Evolutionary conservation across 192 early-diverging fungal genomes (phyloP), one percentile per base, ranked within the genome.

Genomic region (Backusella australiensis): DNA sequence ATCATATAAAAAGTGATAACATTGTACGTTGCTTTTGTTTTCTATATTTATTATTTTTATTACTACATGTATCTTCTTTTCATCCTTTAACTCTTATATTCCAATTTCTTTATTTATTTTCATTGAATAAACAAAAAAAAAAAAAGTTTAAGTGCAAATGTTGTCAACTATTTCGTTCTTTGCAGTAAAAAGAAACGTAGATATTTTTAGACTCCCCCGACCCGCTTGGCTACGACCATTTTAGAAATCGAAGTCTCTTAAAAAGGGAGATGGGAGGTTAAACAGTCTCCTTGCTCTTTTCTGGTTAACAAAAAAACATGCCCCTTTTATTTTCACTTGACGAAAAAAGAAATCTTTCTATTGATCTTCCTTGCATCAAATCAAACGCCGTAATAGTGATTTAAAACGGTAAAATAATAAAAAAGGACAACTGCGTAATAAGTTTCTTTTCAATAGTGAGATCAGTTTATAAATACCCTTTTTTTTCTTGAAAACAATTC

Each of bases 291-390:
- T 59, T 26, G 3, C 0, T 15, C 4, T 44, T 11, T 44, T 44
- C 4, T 49, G 17, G 46, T 49, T 4, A 19, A 49, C 15, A 49
- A 49, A 49, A 49, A n/a, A 49, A 49, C 46, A 19, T 8, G 1
- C 19, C 46, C 46, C 53, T 59, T 21, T 59, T 59, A 26, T 26
- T 21, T 32, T 59, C 53, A 11, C 53, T 59, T 59, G 12, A 63
- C 21, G 21, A 63, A 63, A 63, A 63, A 63, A 63, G 26, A 63
- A 63, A 63, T 8, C 8, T 63, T 63, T 23, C 56, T 23, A 39
- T 63, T 63, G 56, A 63, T 63, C 9, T 63, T 63, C 56, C 56
- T 63, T 63, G 56, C 56, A 63, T 63, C 29, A 63, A 63, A 63
- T 29, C 21, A 63, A 63, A 14, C 12, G 4, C 56, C 26, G 7